These are phyloP conservation scores for Tetragonia tetragonoides DNA, from an alignment of 148 eudicot genomes.

Conservation along the genomic window DNA sequence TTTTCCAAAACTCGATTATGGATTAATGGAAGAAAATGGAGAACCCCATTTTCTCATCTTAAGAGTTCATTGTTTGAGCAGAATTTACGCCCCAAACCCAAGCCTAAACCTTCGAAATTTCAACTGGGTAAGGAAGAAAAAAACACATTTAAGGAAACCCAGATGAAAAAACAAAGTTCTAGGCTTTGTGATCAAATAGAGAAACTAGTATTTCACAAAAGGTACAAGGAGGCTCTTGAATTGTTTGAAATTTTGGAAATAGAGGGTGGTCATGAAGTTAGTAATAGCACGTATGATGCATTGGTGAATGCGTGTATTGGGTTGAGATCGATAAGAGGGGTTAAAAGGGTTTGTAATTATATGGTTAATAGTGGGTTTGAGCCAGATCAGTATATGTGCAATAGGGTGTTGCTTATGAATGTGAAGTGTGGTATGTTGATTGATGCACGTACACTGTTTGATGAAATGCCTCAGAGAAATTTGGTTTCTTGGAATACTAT, in stretches of 20 bases:
- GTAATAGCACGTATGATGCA: slow-evolving; percentile 55
- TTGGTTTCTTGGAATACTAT: slow-evolving; percentile 77
- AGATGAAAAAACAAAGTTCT: slow-evolving; percentile 12
- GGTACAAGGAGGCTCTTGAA: slow-evolving; percentile 66
- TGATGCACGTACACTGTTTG: slow-evolving; percentile 72
- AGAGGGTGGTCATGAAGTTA: slow-evolving; percentile 41
- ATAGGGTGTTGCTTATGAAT: slow-evolving; percentile 75
- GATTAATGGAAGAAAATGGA: slow-evolving; percentile 26
- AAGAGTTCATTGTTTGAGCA: slow-evolving; percentile 42
- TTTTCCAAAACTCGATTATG: slow-evolving; percentile 25
- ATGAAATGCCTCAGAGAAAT: slow-evolving; percentile 65
- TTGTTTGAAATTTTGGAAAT: slow-evolving; percentile 72
- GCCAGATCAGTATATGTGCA: slow-evolving; percentile 65
- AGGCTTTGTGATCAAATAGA: slow-evolving; percentile 61
- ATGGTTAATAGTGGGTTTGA: slow-evolving; percentile 53
- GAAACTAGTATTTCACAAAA: slow-evolving; percentile 46
- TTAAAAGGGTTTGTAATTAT: slow-evolving; percentile 52
- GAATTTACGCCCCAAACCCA: slow-evolving; percentile 54
- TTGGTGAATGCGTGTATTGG: slow-evolving; percentile 71
- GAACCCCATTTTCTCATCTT: slow-evolving; percentile 26
- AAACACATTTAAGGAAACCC: slow-evolving; percentile 2
- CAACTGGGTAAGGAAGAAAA: slow-evolving; percentile 28
- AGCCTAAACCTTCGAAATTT: slow-evolving; percentile 36
- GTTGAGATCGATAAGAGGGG: slow-evolving; percentile 68
- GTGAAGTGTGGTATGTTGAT: slow-evolving; percentile 80